Percentiles rank a stretch among this genome's conserved stretches.
These are phyloP conservation scores for Trichoderma atrobrunneum DNA, from an alignment of 2,329 filamentous ascomycete genomes.

Conservation along the genomic window DNA sequence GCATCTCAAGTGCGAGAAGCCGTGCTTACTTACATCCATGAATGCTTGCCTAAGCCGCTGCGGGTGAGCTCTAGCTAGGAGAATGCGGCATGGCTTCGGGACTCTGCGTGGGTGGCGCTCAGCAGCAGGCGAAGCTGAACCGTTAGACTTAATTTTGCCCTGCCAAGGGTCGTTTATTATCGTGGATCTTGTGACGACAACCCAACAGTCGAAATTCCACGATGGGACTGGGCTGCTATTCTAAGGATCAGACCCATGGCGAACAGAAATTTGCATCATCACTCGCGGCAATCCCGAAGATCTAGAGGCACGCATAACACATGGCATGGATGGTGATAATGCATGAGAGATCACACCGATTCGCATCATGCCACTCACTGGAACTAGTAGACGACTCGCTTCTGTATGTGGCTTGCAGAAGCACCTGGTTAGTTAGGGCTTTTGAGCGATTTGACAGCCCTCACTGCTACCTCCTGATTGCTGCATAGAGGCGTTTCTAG, in stretches of 20 bases:
- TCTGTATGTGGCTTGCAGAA: background rate
- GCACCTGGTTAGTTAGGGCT: background rate
- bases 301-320: background rate
- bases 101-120: background rate
- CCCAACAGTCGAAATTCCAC: background rate
- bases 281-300: slow-evolving; percentile 3
- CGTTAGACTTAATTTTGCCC: background rate
- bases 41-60: background rate
- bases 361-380: background rate
- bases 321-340: background rate
- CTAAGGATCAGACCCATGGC: background rate
- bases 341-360: background rate
- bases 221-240: background rate
- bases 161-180: background rate
- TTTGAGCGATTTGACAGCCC: background rate
- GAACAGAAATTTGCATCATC: background rate
- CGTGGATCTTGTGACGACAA: background rate
- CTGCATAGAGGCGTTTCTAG: background rate
- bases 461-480: background rate
- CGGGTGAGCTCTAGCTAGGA: background rate
- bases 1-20: background rate
- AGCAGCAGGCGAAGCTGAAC: background rate
- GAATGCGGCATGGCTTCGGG: slow-evolving; percentile 5
- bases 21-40: background rate
- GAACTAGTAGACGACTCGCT: background rate